A percentile compares a stretch with the other conserved stretches of the same genome.
Conservation (phyloP, 202 grass and related monocot species). For the Schoenoplectus tabernaemontani region DNA sequence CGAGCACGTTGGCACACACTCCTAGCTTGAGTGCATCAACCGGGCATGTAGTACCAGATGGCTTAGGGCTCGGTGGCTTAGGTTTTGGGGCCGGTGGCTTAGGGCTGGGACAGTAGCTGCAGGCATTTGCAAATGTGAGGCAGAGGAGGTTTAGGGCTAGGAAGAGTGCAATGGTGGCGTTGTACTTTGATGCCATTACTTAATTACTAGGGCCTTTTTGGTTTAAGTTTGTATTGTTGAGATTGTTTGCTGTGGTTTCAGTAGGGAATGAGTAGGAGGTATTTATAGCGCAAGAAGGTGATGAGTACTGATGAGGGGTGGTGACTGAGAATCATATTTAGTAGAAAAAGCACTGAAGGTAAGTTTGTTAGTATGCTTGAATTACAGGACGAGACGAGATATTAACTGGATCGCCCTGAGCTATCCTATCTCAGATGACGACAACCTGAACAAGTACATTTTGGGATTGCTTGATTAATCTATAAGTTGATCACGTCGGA, state of each 20-base stretch:
- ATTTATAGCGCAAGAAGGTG: slow-evolving; percentile 4
- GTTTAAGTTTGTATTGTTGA: neutral
- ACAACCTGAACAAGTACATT: too few species aligned
- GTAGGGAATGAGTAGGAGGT: neutral
- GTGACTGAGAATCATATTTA: neutral
- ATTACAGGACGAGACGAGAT: neutral
- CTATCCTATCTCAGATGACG: too few species aligned
- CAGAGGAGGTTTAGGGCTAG: slow-evolving; percentile 46
- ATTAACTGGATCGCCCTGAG: too few species aligned
- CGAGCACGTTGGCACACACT: slow-evolving; percentile 61
- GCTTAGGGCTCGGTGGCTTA: slow-evolving; percentile 24
- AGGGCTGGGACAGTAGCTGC: slow-evolving; percentile 21
- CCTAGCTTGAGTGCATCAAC: slow-evolving; percentile 64
- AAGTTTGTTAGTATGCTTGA: neutral
- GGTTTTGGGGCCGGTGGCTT: neutral
- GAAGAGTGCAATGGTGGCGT: slow-evolving; percentile 39
- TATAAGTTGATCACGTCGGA: too few species aligned
- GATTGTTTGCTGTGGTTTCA: neutral
- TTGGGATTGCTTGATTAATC: too few species aligned
- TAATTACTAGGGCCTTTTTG: neutral
- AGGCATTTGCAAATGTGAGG: slow-evolving; percentile 36
- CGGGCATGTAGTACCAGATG: slow-evolving; percentile 38
- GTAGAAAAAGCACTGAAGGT: neutral
- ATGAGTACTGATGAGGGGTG: neutral
- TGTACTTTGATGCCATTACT: slow-evolving; percentile 11